Evolutionary conservation across 164 flowering plant species (phyloP), one percentile per base, ranked within the genome.

Genomic region (Chimonanthus salicifolius): DNA sequence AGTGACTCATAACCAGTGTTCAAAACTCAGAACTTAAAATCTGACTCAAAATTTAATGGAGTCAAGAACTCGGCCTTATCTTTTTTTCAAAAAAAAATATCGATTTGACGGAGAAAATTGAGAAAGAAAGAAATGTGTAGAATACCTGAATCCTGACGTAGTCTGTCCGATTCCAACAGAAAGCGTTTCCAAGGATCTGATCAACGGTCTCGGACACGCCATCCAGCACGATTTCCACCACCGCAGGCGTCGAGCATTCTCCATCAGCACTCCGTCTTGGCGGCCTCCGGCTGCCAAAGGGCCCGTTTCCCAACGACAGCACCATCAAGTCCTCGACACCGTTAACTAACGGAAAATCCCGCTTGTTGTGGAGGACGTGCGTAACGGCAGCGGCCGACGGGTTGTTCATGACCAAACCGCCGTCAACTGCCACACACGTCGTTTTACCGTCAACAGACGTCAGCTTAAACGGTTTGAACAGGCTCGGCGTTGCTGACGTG

Each of bases 401-500:
- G 62, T 94, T 94, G 79, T 94, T 94, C 98, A 94, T 94, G 15
- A 92, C 98, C 45, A 94, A 78, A 1, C 98, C 98, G 18, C 98
- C 98, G 81, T 94, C 98, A 0, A 94, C 82, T 49, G 92, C 97
- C 67, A 82, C 33, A 74, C 97, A 91, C 10, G 82, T 71, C 13
- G 97, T 94, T 72, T 86, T 92, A 3, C 94, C 95, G 82, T 94
- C 97, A 5, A 83, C 80, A 16, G 98, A 94, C 7, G 80, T 51
- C 4, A 94, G 71, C 67, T 75, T 5, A 47, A 88, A 89, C 69
- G 97, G 95, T 77, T 83, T 85, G 83, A 92, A 91, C 74, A 76
- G 50, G 62, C 64, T 67, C 45, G 88, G 87, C 11, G 82, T 80
- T 0, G 90, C 85, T 2, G 81, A 58, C 6, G 90, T 83, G 67